phyloP scores from a whole-genome alignment of 1,284 basidiomycete genomes.

The Tetrapyrgos nigripes region DNA sequence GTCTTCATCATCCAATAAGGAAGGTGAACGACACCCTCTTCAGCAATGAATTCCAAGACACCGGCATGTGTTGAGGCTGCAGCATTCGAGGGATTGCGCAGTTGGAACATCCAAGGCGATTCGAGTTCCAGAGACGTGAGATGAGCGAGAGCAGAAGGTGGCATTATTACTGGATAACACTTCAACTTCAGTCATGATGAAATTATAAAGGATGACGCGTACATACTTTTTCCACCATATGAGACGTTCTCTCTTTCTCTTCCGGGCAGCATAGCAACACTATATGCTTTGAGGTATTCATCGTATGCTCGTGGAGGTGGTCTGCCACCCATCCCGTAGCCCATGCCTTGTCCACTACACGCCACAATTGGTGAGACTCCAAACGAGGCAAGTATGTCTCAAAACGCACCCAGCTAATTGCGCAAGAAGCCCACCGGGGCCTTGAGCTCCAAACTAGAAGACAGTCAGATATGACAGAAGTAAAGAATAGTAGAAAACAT shows the following conservation, averaged over 20 bases:
- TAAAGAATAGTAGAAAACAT: constrained; percentile 33
- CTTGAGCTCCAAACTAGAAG: constrained; percentile 58
- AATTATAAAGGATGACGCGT: constrained; percentile 44
- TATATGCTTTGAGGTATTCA: constrained; percentile 87
- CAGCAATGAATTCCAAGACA: constrained; percentile 98
- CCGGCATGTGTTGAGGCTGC: constrained; percentile 93
- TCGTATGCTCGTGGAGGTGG: constrained; percentile 73
- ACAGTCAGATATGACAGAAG: constrained; percentile 20
- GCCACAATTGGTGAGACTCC: neutral
- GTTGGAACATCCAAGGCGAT: constrained; percentile 95
- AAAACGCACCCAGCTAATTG: constrained; percentile 37
- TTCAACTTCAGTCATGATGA: constrained; percentile 14
- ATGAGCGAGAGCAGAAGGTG: constrained; percentile 90
- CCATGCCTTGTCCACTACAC: constrained; percentile 38
- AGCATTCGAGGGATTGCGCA: constrained; percentile 88
- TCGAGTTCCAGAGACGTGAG: constrained; percentile 91
- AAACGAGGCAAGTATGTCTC: neutral
- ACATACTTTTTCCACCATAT: constrained; percentile 94
- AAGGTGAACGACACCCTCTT: constrained; percentile 94
- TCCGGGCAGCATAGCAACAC: constrained; percentile 85
- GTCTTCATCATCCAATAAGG: constrained; percentile 99
- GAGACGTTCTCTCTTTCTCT: constrained; percentile 86
- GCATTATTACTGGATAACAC: constrained; percentile 86
- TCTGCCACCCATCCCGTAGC: constrained; percentile 47
- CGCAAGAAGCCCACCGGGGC: constrained; percentile 62